Conservation (phyloP, 73 alveolate genomes). For the Tetrahymena malaccensis region DNA sequence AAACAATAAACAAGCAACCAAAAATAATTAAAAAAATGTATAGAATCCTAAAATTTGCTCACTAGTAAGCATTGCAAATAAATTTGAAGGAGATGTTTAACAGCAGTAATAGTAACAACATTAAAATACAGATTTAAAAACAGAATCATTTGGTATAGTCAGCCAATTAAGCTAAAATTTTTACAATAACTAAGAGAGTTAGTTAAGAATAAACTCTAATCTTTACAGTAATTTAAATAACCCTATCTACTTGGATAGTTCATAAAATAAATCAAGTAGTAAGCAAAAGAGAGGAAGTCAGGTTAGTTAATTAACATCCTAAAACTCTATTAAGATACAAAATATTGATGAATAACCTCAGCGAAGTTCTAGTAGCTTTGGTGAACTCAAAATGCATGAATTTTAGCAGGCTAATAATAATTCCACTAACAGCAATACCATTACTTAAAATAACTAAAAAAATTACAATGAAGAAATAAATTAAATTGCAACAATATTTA, state of each 20-base stretch:
- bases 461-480: neutral
- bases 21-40: no score
- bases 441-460: no score
- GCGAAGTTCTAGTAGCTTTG: neutral
- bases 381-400: neutral
- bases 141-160: neutral
- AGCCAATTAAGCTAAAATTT: neutral
- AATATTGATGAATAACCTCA: neutral
- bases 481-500: neutral
- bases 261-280: neutral
- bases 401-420: neutral
- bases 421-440: neutral
- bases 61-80: neutral
- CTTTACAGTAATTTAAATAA: neutral
- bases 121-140: neutral
- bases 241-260: neutral
- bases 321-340: neutral
- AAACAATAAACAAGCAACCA: no score
- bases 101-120: no score
- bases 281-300: neutral
- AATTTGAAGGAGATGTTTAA: neutral
- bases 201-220: neutral
- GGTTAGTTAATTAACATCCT: neutral
- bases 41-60: neutral
- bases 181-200: neutral